Conservation (phyloP, 1,139 yeast species). For the Meyerozyma athensensis region DNA sequence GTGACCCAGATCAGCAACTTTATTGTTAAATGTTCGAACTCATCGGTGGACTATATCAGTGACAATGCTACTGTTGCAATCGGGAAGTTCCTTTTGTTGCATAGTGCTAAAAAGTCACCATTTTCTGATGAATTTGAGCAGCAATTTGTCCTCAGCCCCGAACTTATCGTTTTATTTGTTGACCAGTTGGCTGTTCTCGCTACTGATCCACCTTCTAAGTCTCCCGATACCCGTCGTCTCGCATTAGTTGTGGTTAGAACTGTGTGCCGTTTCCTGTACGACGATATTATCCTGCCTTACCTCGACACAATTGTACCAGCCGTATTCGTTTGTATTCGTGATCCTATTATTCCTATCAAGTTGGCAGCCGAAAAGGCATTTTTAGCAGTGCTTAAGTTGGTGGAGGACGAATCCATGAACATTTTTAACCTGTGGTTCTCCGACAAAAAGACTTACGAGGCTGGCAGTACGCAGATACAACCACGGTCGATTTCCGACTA, state of each 20-base stretch:
- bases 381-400: slow-evolving; percentile 64
- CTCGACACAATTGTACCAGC: slow-evolving; percentile 63
- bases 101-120: slow-evolving; percentile 41
- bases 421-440: slow-evolving; percentile 60
- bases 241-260: slow-evolving; percentile 76
- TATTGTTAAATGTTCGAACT: slow-evolving; percentile 42
- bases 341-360: slow-evolving; percentile 81
- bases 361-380: slow-evolving; percentile 93
- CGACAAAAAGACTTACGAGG: slow-evolving; percentile 22
- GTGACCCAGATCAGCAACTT: slow-evolving; percentile 44
- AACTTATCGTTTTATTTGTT: slow-evolving; percentile 32
- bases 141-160: slow-evolving; percentile 35
- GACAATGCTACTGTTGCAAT: slow-evolving; percentile 81
- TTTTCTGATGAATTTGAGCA: slow-evolving; percentile 12
- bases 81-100: slow-evolving; percentile 68
- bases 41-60: slow-evolving; percentile 51
- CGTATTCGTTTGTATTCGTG: slow-evolving; percentile 80
- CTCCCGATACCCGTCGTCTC: slow-evolving; percentile 78
- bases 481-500: slow-evolving; percentile 81
- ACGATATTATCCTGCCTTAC: slow-evolving; percentile 43
- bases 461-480: slow-evolving; percentile 46
- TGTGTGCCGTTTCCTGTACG: slow-evolving; percentile 57
- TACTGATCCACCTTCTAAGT: slow-evolving; percentile 51
- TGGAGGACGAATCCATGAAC: slow-evolving; percentile 60
- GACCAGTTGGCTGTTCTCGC: slow-evolving; percentile 47